A percentile compares a stretch with the other conserved stretches of the same genome.
Conservation (phyloP, 139 green algal species). For the Ettlia oleoabundans region DNA sequence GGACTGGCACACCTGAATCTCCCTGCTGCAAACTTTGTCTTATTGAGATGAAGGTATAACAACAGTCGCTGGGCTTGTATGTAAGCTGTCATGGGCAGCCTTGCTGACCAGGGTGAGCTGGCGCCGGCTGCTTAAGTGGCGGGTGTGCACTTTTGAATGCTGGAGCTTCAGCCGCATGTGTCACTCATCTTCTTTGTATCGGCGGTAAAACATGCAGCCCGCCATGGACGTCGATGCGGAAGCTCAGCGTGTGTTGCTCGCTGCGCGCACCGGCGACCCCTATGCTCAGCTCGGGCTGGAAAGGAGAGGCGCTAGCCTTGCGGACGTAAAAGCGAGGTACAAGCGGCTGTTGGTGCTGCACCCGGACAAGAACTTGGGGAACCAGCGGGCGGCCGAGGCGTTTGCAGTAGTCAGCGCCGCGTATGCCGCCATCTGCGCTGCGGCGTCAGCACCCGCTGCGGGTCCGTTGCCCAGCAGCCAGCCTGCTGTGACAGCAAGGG, state of each 20-base stretch:
- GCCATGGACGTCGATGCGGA: not conserved
- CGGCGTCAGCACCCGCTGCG: too few species aligned
- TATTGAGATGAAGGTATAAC: too few species aligned
- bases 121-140: too few species aligned
- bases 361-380: slow-evolving; percentile 23
- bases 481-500: not conserved
- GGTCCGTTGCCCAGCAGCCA: slow-evolving; percentile 3
- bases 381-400: slow-evolving; percentile 6
- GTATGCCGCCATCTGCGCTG: not conserved
- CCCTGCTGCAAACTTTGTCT: too few species aligned
- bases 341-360: slow-evolving; percentile 21
- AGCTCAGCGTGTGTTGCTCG: not conserved
- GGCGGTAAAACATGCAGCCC: not conserved
- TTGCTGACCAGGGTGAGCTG: too few species aligned
- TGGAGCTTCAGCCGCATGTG: too few species aligned
- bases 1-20: too few species aligned
- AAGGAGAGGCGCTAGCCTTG: not conserved
- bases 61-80: too few species aligned
- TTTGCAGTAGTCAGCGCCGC: slow-evolving; percentile 24
- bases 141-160: too few species aligned
- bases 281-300: not conserved
- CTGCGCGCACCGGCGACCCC: not conserved
- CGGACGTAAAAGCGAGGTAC: slow-evolving; percentile 11
- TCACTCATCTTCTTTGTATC: not conserved
- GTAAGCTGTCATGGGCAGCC: too few species aligned